Conservation (phyloP, 2,329 filamentous ascomycete species). For the Magnaporthiopsis incrustans region DNA sequence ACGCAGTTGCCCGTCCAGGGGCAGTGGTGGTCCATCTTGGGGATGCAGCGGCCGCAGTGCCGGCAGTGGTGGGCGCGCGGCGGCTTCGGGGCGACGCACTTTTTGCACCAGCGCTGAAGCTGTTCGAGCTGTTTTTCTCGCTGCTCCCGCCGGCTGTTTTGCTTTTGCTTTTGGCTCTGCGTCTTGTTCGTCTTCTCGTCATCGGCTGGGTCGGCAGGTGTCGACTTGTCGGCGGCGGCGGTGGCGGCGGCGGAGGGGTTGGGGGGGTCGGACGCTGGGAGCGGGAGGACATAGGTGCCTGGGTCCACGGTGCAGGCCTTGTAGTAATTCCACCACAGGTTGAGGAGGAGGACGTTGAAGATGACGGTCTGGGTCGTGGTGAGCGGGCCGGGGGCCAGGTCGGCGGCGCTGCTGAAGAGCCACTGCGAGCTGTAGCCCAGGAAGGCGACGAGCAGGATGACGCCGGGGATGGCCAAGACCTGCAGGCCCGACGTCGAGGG, state of each 20-base stretch:
- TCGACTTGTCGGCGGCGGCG: slow-evolving; percentile 5
- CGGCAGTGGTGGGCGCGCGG: slow-evolving; percentile 76
- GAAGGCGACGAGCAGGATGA: slow-evolving; percentile 58
- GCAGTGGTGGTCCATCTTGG: slow-evolving; percentile 82
- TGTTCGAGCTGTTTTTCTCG: neutral
- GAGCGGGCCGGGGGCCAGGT: slow-evolving; percentile 53
- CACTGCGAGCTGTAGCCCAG: slow-evolving; percentile 66
- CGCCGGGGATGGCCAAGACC: slow-evolving; percentile 58
- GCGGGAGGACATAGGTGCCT: slow-evolving; percentile 42
- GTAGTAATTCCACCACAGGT: slow-evolving; percentile 64
- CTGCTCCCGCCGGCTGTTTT: neutral
- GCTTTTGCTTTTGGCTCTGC: neutral
- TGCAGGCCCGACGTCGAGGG: slow-evolving; percentile 37
- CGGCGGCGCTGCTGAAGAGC: slow-evolving; percentile 53
- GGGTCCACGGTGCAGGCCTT: slow-evolving; percentile 49
- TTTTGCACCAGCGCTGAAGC: slow-evolving; percentile 57
- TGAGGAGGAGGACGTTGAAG: slow-evolving; percentile 59
- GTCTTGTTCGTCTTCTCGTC: slow-evolving; percentile 10
- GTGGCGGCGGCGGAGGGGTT: slow-evolving; percentile 15
- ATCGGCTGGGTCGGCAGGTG: slow-evolving; percentile 17
- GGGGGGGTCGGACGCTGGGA: slow-evolving; percentile 7
- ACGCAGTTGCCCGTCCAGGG: slow-evolving; percentile 82
- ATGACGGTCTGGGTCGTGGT: slow-evolving; percentile 45
- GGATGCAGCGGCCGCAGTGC: slow-evolving; percentile 64
- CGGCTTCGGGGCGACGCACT: slow-evolving; percentile 67